These are phyloP conservation scores for Panicum miliaceum DNA, from an alignment of 176 grass and related monocot species.

Conservation along the genomic window DNA sequence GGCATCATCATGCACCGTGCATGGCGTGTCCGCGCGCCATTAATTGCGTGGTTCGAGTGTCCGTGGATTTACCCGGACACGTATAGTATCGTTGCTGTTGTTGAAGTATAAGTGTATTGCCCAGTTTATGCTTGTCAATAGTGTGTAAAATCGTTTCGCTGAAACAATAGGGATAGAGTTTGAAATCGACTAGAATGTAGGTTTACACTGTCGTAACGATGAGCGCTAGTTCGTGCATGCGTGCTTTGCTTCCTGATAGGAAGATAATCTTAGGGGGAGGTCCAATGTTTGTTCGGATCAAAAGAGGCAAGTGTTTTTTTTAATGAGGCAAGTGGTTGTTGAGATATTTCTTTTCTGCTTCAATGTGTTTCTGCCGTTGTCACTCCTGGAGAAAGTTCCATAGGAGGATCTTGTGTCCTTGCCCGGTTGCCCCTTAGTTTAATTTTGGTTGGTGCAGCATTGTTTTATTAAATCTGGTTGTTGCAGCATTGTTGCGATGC, in stretches of 20 bases:
- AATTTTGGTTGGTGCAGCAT: not conserved
- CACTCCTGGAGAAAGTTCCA: conserved; percentile 8
- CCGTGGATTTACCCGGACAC: not conserved
- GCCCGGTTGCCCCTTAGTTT: not conserved
- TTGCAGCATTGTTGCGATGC: not conserved
- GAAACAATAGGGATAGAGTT: no score
- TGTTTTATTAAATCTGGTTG: conserved; percentile 2
- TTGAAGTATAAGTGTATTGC: not conserved
- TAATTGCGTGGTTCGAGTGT: not conserved
- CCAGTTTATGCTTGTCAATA: no score
- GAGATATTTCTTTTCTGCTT: conserved; percentile 3
- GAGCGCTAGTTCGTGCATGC: no score
- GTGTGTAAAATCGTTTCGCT: no score
- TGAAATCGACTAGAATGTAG: no score
- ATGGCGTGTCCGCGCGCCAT: not conserved
- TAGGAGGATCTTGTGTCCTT: conserved; percentile 3
- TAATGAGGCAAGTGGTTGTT: not conserved
- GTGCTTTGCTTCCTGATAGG: no score
- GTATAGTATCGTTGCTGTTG: no score
- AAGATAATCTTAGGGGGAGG: no score
- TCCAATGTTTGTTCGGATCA: not conserved
- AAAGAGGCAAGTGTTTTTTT: not conserved
- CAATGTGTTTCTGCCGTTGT: not conserved
- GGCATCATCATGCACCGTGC: not conserved
- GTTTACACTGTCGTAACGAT: no score